Base-by-base conservation (phyloP, 371 early-diverging fungal species). In the Chytridium lagenaria region DNA sequence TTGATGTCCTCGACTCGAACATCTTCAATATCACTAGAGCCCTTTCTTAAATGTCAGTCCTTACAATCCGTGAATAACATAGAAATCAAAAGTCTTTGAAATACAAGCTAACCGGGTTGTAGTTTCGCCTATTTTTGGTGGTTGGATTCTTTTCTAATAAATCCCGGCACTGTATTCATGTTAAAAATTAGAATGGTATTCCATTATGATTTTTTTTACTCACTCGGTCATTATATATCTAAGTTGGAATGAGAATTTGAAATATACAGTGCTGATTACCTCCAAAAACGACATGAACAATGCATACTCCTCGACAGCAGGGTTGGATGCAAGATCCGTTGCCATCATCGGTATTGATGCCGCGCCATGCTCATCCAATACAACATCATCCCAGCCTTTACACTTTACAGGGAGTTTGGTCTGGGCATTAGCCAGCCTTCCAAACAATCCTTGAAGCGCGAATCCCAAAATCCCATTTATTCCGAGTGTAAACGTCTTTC, bases 241-340 rank as follows among this genome's bases (percentile, higher is more conserved):
- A 69, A 39, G 39, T 23, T 10, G 22, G 26, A 67, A 7, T 50
- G 34, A 22, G 2, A 12, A 19, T 67, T 22, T 23, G 19, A 19
- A 67, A 7, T 37, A 26, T 2, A 7, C 5, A 12, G 26, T 31
- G 37, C 40, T 40, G 15, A 10, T 36, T 28, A 72, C 73, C 73
- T 72, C 73, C 7, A 72, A 23, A 67, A 72, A 72, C 15, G 73
- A 72, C 34, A 72, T 67, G 50, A 72, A 72, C 26, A 68, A 23
- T 28, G 73, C 37, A 44, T 72, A 67, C n/a, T 31, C 61, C 37
- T 30, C 61, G 23, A 7, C 26, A 7, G 7, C 26, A 55, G 30
- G 57, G 7, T 30, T 23, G 57, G 26, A 10, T 15, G 5, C 30
- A 7, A 19, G 44, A 19, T 22, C n/a, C 23, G 55, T 5, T 52